These are phyloP conservation scores for Paraphaeosphaeria minitans DNA, from an alignment of 2,329 filamentous ascomycete species.

Conservation along the genomic window DNA sequence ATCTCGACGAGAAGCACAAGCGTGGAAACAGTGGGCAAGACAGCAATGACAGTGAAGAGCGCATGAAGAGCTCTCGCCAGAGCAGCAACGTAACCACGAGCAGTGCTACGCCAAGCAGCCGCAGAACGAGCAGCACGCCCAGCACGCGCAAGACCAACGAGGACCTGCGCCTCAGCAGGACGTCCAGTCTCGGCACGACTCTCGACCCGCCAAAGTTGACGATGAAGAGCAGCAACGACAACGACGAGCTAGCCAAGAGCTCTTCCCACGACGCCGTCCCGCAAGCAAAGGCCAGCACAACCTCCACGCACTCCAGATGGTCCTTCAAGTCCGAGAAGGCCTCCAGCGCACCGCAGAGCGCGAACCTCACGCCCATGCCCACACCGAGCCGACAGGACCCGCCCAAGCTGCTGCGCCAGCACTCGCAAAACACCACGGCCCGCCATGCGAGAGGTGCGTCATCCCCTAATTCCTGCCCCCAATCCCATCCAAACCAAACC, in stretches of 20 bases:
- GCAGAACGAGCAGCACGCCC: background rate
- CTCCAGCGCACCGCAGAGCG: constrained; percentile 6
- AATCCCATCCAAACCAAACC: background rate
- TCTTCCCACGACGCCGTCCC: background rate
- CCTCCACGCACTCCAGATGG: background rate
- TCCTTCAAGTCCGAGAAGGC: background rate
- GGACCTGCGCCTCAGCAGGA: background rate
- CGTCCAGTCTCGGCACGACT: background rate
- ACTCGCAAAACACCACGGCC: constrained; percentile 2
- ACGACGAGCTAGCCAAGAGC: background rate
- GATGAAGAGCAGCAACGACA: background rate
- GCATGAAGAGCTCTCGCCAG: background rate
- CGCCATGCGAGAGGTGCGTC: constrained; percentile 24
- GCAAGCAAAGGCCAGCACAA: background rate
- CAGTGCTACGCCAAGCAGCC: background rate
- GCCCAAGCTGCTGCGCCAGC: background rate
- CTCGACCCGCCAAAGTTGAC: background rate
- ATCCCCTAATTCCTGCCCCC: background rate
- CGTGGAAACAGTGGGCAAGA: constrained; percentile 2
- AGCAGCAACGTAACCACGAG: background rate
- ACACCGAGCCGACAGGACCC: constrained; percentile 3
- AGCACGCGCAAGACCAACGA: background rate
- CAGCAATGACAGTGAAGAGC: background rate
- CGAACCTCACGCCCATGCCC: constrained; percentile 13
- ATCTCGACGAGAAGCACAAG: constrained; percentile 26